Base-by-base conservation (phyloP, 768 basidiomycete genomes). In the Scleroderma citrinum region DNA sequence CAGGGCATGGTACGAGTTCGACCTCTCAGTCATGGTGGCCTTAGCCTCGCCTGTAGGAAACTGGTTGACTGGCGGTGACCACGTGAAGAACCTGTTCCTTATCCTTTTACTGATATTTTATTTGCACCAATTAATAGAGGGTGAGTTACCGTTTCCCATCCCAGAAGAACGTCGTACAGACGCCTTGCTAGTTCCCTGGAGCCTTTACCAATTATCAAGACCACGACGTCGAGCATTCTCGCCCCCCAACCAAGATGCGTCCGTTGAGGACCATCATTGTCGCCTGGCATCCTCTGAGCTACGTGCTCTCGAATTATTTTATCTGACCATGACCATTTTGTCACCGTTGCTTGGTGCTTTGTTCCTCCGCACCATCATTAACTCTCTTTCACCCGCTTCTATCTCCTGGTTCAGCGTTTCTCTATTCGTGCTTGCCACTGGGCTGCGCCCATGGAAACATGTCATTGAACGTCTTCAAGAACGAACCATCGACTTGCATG, bases 361-460 rank as follows among this genome's bases (percentile, higher is more conserved):
- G 2, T 75, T 91, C 31, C 75, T 92, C 24, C 84, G 82, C 24
- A 75, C 75, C 45, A 75, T 81, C 21, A 75, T 81, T 20, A 59
- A 69, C 3, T 65, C 76, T 3, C 64, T 85, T 37, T 69, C 79
- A 1, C 69, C 71, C 3, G 70, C 82, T 32, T 65, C 78, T 7
- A 72, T 88, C n/a, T 87, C 88, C 2, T 91, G 87, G 86, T 92
- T 92, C 69, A 85, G 79, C 60, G 81, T 80, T 1, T 76, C 79
- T 2, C 73, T 92, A 12, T 92, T 91, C 62, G 81, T 88, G 5
- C 76, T 92, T 35, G 83, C 88, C 20, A 87, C 87, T 2, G 87
- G 84, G 16, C 71, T 89, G 58, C 78, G 89, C 7, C 88, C 89
- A 0, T 89, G 87, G 83, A 69, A 80, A 11, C 89, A 91, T 56